Evolutionary conservation across 169 alveolate genomes (phyloP).

Genomic region (Eimeria brunetti): DNA sequence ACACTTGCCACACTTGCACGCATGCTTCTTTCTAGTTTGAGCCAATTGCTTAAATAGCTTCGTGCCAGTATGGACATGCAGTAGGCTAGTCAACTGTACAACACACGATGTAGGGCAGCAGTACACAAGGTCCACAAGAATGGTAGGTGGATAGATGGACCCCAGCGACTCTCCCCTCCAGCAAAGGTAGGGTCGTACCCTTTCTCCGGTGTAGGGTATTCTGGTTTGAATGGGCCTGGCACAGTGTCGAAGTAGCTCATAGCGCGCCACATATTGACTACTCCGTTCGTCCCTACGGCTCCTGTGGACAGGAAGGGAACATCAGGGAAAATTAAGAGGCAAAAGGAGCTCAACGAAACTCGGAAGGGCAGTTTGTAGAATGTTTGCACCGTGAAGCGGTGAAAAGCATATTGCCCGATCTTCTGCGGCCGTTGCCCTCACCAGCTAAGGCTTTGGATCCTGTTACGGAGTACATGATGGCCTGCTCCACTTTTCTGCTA

Average conservation of each 20-base stretch:
- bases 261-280: constrained; percentile 75
- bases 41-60: not conserved
- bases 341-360: not conserved
- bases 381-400: not conserved
- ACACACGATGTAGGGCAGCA: not conserved
- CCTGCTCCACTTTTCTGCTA: constrained; percentile 73
- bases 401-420: not conserved
- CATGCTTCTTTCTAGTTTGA: not conserved
- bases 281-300: constrained; percentile 70
- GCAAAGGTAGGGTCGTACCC: constrained; percentile 62
- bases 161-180: not conserved
- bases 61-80: not conserved
- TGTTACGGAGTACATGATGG: constrained; percentile 79
- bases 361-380: not conserved
- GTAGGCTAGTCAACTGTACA: not conserved
- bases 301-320: constrained; percentile 39
- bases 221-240: constrained; percentile 66
- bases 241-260: constrained; percentile 69
- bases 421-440: not conserved
- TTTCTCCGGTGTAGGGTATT: constrained; percentile 54
- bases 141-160: not conserved
- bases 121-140: not conserved
- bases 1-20: not conserved
- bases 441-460: constrained; percentile 73
- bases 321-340: not conserved